phyloP scores from a whole-genome alignment of 768 basidiomycete species.

The Pholiota molesta region DNA sequence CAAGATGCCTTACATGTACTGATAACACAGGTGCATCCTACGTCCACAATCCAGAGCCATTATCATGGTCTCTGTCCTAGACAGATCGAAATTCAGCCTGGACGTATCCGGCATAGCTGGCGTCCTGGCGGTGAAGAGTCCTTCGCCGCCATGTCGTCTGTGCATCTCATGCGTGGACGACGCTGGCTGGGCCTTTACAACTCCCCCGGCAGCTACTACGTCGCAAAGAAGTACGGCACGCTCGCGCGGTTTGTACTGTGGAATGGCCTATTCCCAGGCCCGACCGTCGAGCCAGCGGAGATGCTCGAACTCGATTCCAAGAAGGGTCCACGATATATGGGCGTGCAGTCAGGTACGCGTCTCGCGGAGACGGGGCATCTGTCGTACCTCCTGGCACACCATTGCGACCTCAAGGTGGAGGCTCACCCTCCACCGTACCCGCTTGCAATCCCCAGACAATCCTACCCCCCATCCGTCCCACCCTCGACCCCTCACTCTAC shows the following conservation, averaged over 20 bases:
- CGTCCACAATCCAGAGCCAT: too few relatives aligned
- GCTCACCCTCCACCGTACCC: not conserved
- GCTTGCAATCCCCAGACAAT: not conserved
- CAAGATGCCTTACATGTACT: too few relatives aligned
- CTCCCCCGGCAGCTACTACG: slow-evolving; percentile 20
- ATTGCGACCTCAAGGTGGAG: slow-evolving; percentile 7
- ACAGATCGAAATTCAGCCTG: slow-evolving; percentile 15
- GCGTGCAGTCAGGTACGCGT: slow-evolving; percentile 15
- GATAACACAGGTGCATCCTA: too few relatives aligned
- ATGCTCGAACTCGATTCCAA: slow-evolving; percentile 21
- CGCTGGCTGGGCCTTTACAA: slow-evolving; percentile 21
- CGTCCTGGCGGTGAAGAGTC: slow-evolving; percentile 21
- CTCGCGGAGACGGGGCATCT: slow-evolving; percentile 17
- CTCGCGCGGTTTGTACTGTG: slow-evolving; percentile 18
- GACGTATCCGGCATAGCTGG: slow-evolving; percentile 22
- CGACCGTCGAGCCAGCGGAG: slow-evolving; percentile 16
- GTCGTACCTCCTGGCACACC: slow-evolving; percentile 12
- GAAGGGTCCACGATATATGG: slow-evolving; percentile 15
- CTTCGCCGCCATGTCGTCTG: slow-evolving; percentile 23
- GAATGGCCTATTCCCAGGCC: slow-evolving; percentile 21
- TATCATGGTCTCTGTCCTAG: not conserved
- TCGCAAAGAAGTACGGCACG: slow-evolving; percentile 21
- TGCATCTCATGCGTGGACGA: slow-evolving; percentile 19
- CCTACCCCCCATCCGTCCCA: not conserved
- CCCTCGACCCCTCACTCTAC: not conserved